A percentile compares a stretch with the other conserved stretches of the same genome.
These are phyloP conservation scores for Jamesozyma spencerorum DNA, from an alignment of 805 yeast genomes.

Conservation along the genomic window DNA sequence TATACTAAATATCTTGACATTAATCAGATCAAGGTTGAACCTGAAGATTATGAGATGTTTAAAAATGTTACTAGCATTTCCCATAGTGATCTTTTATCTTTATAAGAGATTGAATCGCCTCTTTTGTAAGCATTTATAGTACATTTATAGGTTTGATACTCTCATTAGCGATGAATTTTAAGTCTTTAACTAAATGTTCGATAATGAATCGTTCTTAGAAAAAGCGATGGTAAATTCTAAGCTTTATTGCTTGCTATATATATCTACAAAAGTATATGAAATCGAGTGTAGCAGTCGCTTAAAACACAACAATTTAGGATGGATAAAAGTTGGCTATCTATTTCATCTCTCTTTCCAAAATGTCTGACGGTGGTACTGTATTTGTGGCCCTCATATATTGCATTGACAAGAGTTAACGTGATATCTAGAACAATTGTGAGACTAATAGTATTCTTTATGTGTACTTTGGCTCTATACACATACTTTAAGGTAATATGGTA, in stretches of 20 bases:
- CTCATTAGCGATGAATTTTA: no score
- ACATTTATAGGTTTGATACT: no score
- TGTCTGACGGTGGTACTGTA: conserved; percentile 16
- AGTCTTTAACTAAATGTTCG: no score
- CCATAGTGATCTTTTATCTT: no score
- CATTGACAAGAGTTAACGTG: conserved; percentile 11
- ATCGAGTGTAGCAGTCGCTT: no score
- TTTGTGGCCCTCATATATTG: conserved; percentile 16
- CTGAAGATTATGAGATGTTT: background rate
- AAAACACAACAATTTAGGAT: background rate
- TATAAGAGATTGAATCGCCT: no score
- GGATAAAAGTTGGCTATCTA: background rate
- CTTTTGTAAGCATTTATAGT: no score
- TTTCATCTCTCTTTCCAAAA: conserved; percentile 21
- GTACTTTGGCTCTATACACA: conserved; percentile 31
- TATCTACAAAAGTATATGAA: no score
- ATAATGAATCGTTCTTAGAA: no score
- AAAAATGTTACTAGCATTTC: background rate
- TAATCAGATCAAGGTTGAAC: background rate
- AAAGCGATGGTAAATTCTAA: no score
- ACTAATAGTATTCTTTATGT: conserved; percentile 4
- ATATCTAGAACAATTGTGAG: conserved; percentile 7
- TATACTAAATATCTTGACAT: background rate
- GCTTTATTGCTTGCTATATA: no score
- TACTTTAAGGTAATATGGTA: conserved; percentile 43